These are phyloP conservation scores for Metarhizium humberi DNA, from an alignment of 2,329 filamentous ascomycete species.

Conservation along the genomic window DNA sequence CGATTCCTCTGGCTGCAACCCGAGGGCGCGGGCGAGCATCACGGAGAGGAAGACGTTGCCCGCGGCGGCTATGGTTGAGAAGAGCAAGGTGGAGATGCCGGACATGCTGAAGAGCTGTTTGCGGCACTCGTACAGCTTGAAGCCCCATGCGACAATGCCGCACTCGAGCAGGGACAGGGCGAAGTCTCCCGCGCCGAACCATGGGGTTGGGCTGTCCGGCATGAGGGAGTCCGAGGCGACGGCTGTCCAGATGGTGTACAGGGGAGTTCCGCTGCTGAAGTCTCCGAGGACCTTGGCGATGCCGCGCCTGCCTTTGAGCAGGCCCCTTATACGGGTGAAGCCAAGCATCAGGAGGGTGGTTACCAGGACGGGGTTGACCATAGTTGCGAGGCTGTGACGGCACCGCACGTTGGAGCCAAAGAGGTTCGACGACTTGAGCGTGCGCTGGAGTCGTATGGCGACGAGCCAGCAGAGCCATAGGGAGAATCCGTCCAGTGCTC, in stretches of 20 bases:
- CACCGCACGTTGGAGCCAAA: slow-evolving; percentile 7
- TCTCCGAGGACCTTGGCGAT: slow-evolving; percentile 19
- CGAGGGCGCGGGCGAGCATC: slow-evolving; percentile 24
- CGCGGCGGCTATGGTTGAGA: slow-evolving; percentile 27
- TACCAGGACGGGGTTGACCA: slow-evolving; percentile 38
- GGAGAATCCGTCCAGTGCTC: slow-evolving; percentile 34
- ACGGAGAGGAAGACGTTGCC: slow-evolving; percentile 35
- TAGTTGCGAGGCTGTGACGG: slow-evolving; percentile 25
- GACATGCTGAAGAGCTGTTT: slow-evolving; percentile 33
- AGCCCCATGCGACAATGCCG: slow-evolving; percentile 42
- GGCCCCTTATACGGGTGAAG: slow-evolving; percentile 31
- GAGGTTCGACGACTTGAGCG: slow-evolving; percentile 18
- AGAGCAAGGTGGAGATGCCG: slow-evolving; percentile 28
- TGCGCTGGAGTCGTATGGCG: slow-evolving; percentile 27
- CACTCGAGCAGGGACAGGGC: slow-evolving; percentile 39
- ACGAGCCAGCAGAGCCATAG: slow-evolving; percentile 41
- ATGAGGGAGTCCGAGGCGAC: slow-evolving; percentile 5
- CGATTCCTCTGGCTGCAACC: slow-evolving; percentile 23
- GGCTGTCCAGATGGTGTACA: slow-evolving; percentile 26
- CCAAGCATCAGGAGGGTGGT: slow-evolving; percentile 34
- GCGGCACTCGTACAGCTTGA: slow-evolving; percentile 43
- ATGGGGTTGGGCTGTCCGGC: slow-evolving; percentile 11
- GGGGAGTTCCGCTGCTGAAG: slow-evolving; percentile 25
- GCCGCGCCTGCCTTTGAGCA: slow-evolving; percentile 16
- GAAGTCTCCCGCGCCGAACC: slow-evolving; percentile 38